These are phyloP conservation scores for Ilex asprella DNA, from an alignment of 257 asterid genomes.

Conservation along the genomic window DNA sequence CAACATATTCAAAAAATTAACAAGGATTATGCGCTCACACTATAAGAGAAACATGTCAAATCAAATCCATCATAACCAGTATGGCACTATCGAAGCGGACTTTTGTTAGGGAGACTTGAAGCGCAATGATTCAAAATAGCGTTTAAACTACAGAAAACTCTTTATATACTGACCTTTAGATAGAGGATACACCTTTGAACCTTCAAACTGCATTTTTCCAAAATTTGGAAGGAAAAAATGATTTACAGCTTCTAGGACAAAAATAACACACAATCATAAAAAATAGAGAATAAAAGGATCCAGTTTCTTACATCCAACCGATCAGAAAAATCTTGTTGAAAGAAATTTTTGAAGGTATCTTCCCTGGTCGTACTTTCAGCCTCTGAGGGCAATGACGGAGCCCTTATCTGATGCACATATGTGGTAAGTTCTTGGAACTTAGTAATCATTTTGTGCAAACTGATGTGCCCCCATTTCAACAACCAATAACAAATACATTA, in stretches of 20 bases:
- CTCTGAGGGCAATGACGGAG: background rate
- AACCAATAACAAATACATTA: constrained; percentile 8
- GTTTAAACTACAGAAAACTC: too few species aligned
- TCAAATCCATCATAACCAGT: too few species aligned
- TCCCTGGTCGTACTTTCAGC: background rate
- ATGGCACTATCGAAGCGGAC: too few species aligned
- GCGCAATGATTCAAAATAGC: too few species aligned
- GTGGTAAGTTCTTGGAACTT: background rate
- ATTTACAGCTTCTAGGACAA: background rate
- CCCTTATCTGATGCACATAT: background rate
- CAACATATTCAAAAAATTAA: too few species aligned
- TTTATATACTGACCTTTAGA: constrained; percentile 41
- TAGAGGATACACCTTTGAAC: constrained; percentile 26
- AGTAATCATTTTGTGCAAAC: background rate
- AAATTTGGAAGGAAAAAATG: constrained; percentile 1
- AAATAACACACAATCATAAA: background rate
- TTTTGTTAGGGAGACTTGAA: too few species aligned
- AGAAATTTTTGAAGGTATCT: background rate
- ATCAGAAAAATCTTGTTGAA: constrained; percentile 8
- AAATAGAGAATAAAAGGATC: background rate
- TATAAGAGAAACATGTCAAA: too few species aligned
- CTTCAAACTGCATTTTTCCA: constrained; percentile 48
- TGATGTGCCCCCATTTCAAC: background rate
- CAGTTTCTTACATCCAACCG: constrained; percentile 12
- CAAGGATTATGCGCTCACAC: too few species aligned